phyloP scores from a whole-genome alignment of 2,329 filamentous ascomycete species.

The Grosmannia clavigera region DNA sequence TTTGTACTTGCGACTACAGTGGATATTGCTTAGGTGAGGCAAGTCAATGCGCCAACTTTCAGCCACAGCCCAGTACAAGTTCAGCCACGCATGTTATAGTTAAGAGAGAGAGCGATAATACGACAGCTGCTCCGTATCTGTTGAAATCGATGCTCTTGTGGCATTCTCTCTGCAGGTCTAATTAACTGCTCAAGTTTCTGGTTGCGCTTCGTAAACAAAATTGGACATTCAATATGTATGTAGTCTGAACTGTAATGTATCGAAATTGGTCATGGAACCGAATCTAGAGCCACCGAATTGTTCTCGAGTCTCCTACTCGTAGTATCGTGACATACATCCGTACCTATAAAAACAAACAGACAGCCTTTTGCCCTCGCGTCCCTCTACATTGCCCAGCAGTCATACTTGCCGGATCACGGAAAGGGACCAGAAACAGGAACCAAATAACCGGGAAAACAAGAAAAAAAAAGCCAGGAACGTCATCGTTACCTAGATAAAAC shows the following conservation, averaged over 20 bases:
- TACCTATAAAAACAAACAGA: neutral
- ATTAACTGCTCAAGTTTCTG: neutral
- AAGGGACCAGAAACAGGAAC: constrained; percentile 3
- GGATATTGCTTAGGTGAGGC: neutral
- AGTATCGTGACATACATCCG: neutral
- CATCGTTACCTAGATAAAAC: neutral
- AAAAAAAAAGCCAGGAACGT: constrained; percentile 1
- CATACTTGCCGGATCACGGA: neutral
- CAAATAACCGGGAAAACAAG: neutral
- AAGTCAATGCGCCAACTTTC: too few species aligned
- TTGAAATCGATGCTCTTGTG: neutral
- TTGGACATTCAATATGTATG: neutral
- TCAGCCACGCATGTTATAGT: too few species aligned
- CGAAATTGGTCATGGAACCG: neutral
- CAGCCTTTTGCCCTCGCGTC: neutral
- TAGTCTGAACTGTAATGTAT: neutral
- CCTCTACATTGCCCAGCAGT: neutral
- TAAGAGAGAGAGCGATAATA: too few species aligned
- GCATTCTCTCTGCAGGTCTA: neutral
- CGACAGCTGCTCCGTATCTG: too few species aligned
- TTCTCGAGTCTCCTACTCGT: neutral
- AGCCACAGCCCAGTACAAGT: too few species aligned
- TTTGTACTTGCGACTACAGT: neutral
- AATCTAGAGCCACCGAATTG: neutral
- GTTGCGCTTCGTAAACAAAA: neutral